phyloP scores from a whole-genome alignment of 768 basidiomycete genomes.

The Termitomyces sp. region DNA sequence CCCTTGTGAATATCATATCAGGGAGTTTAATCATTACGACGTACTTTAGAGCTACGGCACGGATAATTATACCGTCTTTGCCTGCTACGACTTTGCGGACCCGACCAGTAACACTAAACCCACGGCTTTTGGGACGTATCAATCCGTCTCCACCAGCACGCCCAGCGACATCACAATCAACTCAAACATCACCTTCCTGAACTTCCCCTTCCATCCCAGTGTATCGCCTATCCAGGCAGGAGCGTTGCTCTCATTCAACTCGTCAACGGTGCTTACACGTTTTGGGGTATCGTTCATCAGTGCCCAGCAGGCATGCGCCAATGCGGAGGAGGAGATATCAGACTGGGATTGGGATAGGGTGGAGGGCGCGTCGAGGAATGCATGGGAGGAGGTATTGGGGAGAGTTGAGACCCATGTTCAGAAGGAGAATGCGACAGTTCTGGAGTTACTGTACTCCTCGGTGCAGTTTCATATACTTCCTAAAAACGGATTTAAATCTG shows the following conservation, averaged over 20 bases:
- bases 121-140: slow-evolving; percentile 35
- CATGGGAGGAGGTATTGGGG: slow-evolving; percentile 42
- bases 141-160: slow-evolving; percentile 27
- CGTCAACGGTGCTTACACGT: slow-evolving; percentile 39
- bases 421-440: slow-evolving; percentile 36
- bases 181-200: slow-evolving; percentile 26
- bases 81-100: slow-evolving; percentile 43
- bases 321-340: slow-evolving; percentile 53
- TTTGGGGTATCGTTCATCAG: slow-evolving; percentile 58
- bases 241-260: slow-evolving; percentile 37
- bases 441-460: slow-evolving; percentile 45
- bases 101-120: slow-evolving; percentile 20
- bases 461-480: slow-evolving; percentile 20
- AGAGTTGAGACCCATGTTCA: slow-evolving; percentile 30
- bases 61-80: slow-evolving; percentile 45
- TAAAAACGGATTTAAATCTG: not conserved
- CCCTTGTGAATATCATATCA: not conserved
- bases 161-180: slow-evolving; percentile 33
- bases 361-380: slow-evolving; percentile 28
- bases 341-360: slow-evolving; percentile 43
- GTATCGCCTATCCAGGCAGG: slow-evolving; percentile 41
- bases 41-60: slow-evolving; percentile 39
- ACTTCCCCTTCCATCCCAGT: slow-evolving; percentile 32
- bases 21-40: not conserved
- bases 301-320: slow-evolving; percentile 49